Percentiles rank a stretch among this genome's conserved stretches.
Evolutionary conservation across 345 rosid genomes (phyloP).

Genomic region (Gossypium mustelinum): DNA sequence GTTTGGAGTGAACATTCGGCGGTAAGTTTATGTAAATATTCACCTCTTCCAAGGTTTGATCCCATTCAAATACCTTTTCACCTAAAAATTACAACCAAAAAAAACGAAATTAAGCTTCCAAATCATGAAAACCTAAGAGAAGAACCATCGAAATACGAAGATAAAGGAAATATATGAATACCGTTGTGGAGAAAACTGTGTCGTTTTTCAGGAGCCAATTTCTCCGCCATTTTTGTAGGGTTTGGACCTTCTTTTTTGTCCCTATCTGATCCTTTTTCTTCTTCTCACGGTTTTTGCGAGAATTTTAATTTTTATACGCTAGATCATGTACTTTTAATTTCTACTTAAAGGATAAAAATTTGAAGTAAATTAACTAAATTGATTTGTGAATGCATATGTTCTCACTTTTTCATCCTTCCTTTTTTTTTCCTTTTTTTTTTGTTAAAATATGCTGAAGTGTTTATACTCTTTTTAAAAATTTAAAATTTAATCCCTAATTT

Average conservation of each 20-base stretch:
- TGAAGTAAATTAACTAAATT: too few relatives aligned
- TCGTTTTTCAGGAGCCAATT: conserved; percentile 65
- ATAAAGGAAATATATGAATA: conserved; percentile 3
- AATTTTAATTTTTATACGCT: background rate
- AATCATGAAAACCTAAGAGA: background rate
- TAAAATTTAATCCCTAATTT: too few relatives aligned
- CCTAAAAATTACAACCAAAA: conserved; percentile 28
- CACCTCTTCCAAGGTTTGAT: conserved; percentile 88
- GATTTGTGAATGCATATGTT: too few relatives aligned
- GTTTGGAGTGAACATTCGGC: conserved; percentile 65
- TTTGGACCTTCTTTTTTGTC: background rate
- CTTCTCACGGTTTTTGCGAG: conserved; percentile 9
- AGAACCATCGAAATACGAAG: background rate
- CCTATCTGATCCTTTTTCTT: background rate
- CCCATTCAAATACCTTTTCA: conserved; percentile 88
- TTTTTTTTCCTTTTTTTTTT: too few relatives aligned
- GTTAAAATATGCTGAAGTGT: too few relatives aligned
- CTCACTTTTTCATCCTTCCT: too few relatives aligned
- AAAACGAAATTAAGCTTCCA: background rate
- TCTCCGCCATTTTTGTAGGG: conserved; percentile 42
- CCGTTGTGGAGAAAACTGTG: conserved; percentile 50
- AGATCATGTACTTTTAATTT: background rate
- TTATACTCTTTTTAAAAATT: too few relatives aligned
- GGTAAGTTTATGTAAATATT: conserved; percentile 72
- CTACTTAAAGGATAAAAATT: too few relatives aligned